Evolutionary conservation across 2,329 filamentous ascomycete genomes (phyloP), one percentile per base, ranked within the genome.

Genomic region (Emmonsiellopsis sp.): DNA sequence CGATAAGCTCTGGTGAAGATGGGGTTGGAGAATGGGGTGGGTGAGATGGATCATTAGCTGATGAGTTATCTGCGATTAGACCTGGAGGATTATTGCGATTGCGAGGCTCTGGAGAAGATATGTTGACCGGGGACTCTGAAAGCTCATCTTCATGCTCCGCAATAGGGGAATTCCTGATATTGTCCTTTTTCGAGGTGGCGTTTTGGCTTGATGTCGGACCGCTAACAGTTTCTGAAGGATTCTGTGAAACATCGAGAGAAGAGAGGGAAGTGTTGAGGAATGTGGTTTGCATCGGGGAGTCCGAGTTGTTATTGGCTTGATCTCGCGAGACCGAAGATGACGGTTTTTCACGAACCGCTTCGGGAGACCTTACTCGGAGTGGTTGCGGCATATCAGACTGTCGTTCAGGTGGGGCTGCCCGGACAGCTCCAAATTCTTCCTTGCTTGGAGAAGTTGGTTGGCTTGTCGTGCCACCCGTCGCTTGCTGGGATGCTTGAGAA

Each of bases 71-170:
- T 20, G 79, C 79, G 61, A 86, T 80, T 37, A 92, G 79, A 34
- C 81, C 81, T 4, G 86, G 86, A 30, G 81, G 83, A 55, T 77
- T 66, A 34, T 64, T 54, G 56, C 65, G 62, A 43, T 61, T 62
- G 31, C 66, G 62, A 31, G 63, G 63, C 54, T 76, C 76, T 32
- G 79, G 67, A 1, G 82, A 82, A 15, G 84, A 85, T 3, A 86
- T 76, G 56, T 84, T 76, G 2, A 85, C 78, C 2, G 85, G 86
- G 2, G 86, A 89, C 66, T 88, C 85, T 6, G 83, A 83, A 40
- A 83, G 67, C 46, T 60, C 59, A n/a, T 64, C 62, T 15, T 61
- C 59, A 45, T 58, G 46, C 6, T 52, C 57, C 44, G 60, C 11
- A 7, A 38, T 44, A 16, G 50, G 7, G 7, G 34, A 15, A 7